Evolutionary conservation across 106 monocot species (phyloP).

Genomic region (Hemerocallis citrina): DNA sequence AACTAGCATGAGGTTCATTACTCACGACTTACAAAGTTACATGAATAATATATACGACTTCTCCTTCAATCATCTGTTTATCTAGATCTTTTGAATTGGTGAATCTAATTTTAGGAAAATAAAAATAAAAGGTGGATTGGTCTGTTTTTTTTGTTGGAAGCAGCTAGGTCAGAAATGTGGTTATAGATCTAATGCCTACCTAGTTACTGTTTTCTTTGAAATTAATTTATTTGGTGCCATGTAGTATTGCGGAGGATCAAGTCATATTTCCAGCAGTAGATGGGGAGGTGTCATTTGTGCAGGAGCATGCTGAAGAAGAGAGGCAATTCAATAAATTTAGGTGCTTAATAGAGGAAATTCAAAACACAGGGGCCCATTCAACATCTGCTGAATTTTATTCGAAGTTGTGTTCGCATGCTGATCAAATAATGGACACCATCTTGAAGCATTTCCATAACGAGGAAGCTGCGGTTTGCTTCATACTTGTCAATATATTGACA

Average conservation of each 20-base stretch:
- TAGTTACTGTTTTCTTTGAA: background rate
- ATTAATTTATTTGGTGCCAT: background rate
- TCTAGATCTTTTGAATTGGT: too few relatives aligned
- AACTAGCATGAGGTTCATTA: too few relatives aligned
- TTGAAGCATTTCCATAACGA: slow-evolving; percentile 81
- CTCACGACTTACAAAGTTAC: too few relatives aligned
- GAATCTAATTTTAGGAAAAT: too few relatives aligned
- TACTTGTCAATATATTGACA: background rate
- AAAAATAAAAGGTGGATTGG: too few relatives aligned
- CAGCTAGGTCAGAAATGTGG: background rate
- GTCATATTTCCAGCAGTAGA: slow-evolving; percentile 98
- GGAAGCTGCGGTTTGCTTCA: slow-evolving; percentile 57
- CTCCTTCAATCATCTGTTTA: too few relatives aligned
- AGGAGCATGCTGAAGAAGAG: slow-evolving; percentile 95
- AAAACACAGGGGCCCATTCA: slow-evolving; percentile 60
- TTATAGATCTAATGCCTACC: background rate
- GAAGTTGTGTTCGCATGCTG: slow-evolving; percentile 79
- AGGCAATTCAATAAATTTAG: slow-evolving; percentile 83
- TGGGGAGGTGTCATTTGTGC: slow-evolving; percentile 64
- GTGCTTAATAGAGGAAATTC: slow-evolving; percentile 85
- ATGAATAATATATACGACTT: too few relatives aligned
- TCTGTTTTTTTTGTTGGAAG: too few relatives aligned
- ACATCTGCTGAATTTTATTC: slow-evolving; percentile 85
- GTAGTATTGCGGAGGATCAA: slow-evolving; percentile 97
- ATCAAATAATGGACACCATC: slow-evolving; percentile 91